A percentile compares a stretch with the other conserved stretches of the same genome.
These are phyloP conservation scores for Ettlia oleoabundans DNA, from an alignment of 139 green algal species.

Conservation along the genomic window DNA sequence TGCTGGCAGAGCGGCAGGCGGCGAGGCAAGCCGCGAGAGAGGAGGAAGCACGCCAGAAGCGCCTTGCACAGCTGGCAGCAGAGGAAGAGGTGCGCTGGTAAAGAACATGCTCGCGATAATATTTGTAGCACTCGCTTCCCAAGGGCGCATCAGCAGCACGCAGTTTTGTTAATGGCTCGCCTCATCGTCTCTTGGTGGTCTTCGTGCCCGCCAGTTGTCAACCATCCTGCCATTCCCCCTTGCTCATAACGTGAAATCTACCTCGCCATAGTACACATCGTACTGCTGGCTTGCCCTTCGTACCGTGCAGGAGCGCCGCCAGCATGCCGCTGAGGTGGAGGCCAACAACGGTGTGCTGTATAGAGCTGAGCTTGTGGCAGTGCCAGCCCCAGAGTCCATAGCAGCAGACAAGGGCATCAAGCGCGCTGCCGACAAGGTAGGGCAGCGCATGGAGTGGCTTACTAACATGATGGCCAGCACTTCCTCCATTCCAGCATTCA, in stretches of 20 bases:
- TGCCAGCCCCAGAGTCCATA: slow-evolving; percentile 46
- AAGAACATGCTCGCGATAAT: neutral
- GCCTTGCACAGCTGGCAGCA: slow-evolving; percentile 20
- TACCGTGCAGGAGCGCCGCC: slow-evolving; percentile 49
- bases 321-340: slow-evolving; percentile 50
- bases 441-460: neutral
- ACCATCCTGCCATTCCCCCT: no score
- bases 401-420: slow-evolving; percentile 62
- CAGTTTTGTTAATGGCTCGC: no score
- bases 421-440: slow-evolving; percentile 73
- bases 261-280: no score
- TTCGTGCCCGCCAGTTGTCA: neutral
- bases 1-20: slow-evolving; percentile 22
- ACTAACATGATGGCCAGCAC: neutral
- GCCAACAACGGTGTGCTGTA: slow-evolving; percentile 68
- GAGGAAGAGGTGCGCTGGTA: slow-evolving; percentile 40
- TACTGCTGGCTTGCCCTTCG: no score
- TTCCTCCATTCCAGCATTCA: neutral
- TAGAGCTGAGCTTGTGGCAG: slow-evolving; percentile 48
- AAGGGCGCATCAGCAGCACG: no score
- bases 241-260: no score
- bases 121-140: no score
- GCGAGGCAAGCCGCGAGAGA: slow-evolving; percentile 34
- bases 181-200: neutral
- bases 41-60: slow-evolving; percentile 23